A percentile compares a stretch with the other conserved stretches of the same genome.
Evolutionary conservation across 495 filamentous ascomycete genomes (phyloP).

Genomic region (Aspergillus saccharolyticus): DNA sequence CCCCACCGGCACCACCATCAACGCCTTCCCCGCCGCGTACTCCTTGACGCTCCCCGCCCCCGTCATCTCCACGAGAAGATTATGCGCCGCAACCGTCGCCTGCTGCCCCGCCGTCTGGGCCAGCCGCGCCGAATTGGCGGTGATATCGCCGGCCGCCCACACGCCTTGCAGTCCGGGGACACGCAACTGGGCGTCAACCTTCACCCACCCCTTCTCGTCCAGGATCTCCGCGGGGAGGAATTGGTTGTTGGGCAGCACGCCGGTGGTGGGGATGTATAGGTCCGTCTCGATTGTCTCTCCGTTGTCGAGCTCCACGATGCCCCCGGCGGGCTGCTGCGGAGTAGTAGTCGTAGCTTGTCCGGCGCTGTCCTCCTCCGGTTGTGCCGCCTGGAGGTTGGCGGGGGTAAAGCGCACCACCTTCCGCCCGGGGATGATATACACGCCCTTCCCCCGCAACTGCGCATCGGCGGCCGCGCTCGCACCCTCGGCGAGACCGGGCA

Average conservation of each 20-base stretch:
- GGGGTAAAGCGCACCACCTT: slow-evolving; percentile 19
- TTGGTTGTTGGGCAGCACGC: slow-evolving; percentile 54
- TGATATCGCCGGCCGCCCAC: slow-evolving; percentile 41
- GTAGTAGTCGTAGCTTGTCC: no score
- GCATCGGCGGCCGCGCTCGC: slow-evolving; percentile 25
- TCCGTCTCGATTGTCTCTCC: slow-evolving; percentile 45
- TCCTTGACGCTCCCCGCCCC: slow-evolving; percentile 14
- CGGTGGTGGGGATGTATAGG: slow-evolving; percentile 60
- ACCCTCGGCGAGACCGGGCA: slow-evolving; percentile 26
- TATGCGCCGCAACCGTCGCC: slow-evolving; percentile 25
- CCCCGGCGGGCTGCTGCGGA: no score
- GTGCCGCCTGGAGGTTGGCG: no score
- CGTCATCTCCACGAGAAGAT: slow-evolving; percentile 30
- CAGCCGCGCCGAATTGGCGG: slow-evolving; percentile 27
- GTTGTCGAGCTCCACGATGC: slow-evolving; percentile 36
- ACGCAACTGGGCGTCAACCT: slow-evolving; percentile 51
- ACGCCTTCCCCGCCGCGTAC: slow-evolving; percentile 22
- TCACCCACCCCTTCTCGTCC: slow-evolving; percentile 46
- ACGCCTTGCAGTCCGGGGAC: slow-evolving; percentile 29
- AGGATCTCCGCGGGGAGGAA: slow-evolving; percentile 51
- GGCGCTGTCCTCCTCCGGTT: no score
- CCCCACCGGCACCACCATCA: slow-evolving; percentile 44
- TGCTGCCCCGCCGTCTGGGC: slow-evolving; percentile 26
- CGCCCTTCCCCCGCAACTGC: slow-evolving; percentile 20
- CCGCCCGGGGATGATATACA: slow-evolving; percentile 11